phyloP scores from a whole-genome alignment of 2,329 filamentous ascomycete species.

The Massarina eburnea region DNA sequence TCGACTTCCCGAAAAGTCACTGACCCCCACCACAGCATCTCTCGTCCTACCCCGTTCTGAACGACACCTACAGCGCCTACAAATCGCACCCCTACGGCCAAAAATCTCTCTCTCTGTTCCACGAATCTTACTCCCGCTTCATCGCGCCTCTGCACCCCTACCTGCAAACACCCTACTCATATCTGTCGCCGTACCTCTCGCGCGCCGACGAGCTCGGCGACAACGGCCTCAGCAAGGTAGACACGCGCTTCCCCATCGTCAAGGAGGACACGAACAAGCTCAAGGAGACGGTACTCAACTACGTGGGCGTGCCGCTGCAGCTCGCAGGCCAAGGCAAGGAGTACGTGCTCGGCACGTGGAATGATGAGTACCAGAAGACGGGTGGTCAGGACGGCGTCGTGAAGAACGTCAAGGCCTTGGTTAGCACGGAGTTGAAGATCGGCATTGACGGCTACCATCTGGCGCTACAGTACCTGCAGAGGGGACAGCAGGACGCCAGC shows the following conservation, averaged over 20 bases:
- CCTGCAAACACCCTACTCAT: constrained; percentile 76
- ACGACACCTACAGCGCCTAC: constrained; percentile 75
- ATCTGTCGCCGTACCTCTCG: constrained; percentile 80
- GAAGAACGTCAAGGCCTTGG: constrained; percentile 39
- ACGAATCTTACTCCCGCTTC: constrained; percentile 74
- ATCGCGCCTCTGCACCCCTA: constrained; percentile 78
- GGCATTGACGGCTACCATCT: constrained; percentile 35
- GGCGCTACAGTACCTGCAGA: constrained; percentile 33
- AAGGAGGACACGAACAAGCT: constrained; percentile 53
- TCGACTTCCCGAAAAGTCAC: background rate
- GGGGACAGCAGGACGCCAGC: constrained; percentile 34
- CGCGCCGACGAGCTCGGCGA: constrained; percentile 67
- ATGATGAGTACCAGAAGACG: constrained; percentile 45
- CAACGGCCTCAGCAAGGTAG: constrained; percentile 38
- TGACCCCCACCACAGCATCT: constrained; percentile 64
- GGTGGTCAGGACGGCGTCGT: constrained; percentile 37
- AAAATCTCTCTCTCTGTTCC: constrained; percentile 75
- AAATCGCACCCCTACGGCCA: constrained; percentile 81
- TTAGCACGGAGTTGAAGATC: constrained; percentile 45
- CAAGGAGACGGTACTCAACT: constrained; percentile 28
- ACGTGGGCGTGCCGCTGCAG: constrained; percentile 32
- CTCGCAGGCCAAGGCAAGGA: constrained; percentile 31
- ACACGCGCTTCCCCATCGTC: constrained; percentile 45
- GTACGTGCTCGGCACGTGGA: constrained; percentile 41
- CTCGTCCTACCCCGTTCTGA: constrained; percentile 78